Evolutionary conservation across 768 basidiomycete species (phyloP).

Genomic region (Suillus subalutaceus): DNA sequence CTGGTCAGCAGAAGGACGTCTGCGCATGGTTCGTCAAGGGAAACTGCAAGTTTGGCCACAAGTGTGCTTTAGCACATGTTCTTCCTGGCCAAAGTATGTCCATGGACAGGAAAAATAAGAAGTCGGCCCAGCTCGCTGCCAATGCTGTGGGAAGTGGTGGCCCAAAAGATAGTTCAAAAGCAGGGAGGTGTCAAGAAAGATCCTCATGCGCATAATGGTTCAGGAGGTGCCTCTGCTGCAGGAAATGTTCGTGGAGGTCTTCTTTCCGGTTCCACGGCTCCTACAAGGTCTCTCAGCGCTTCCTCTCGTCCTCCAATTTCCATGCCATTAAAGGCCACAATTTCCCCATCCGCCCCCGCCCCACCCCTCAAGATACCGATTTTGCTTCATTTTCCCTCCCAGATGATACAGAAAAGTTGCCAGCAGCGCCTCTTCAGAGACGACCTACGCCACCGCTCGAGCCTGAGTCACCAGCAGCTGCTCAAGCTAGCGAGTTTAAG

Average conservation of each 20-base stretch:
- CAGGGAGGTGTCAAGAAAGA: conserved; percentile 41
- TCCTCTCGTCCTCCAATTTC: conserved; percentile 62
- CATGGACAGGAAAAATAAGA: conserved; percentile 98
- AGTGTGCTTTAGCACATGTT: conserved; percentile 94
- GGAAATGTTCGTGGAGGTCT: conserved; percentile 26
- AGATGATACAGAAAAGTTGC: conserved; percentile 58
- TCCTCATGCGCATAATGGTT: conserved; percentile 27
- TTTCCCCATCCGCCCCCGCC: conserved; percentile 78
- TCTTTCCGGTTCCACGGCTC: conserved; percentile 65
- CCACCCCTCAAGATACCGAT: conserved; percentile 75
- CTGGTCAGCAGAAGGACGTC: conserved; percentile 78
- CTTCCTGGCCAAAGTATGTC: conserved; percentile 92
- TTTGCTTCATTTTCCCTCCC: conserved; percentile 69
- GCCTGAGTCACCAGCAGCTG: conserved; percentile 12
- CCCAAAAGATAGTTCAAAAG: conserved; percentile 37
- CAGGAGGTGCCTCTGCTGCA: conserved; percentile 14
- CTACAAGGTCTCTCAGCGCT: conserved; percentile 52
- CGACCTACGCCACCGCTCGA: conserved; percentile 7
- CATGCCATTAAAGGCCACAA: conserved; percentile 69
- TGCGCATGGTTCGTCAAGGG: conserved; percentile 95
- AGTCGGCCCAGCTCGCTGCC: conserved; percentile 75
- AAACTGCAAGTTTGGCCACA: conserved; percentile 77
- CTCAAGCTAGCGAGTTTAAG: conserved; percentile 19
- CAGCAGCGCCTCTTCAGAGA: conserved; percentile 44
- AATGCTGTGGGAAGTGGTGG: conserved; percentile 38